phyloP scores from a whole-genome alignment of 805 yeast species.

The Pichia rugopelliculosa region DNA sequence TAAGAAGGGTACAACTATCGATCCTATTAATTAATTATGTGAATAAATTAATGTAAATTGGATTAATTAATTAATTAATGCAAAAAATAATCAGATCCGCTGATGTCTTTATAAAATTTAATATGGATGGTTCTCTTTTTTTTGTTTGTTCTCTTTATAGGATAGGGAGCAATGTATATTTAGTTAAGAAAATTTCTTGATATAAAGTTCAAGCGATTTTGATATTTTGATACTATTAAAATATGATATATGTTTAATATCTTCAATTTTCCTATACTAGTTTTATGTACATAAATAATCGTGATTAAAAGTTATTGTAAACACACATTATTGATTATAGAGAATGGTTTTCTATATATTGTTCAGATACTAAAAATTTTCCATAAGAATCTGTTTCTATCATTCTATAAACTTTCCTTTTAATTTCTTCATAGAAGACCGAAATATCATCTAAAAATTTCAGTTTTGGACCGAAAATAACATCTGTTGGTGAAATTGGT shows the following conservation, averaged over 20 bases:
- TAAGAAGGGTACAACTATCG: slow-evolving; percentile 85
- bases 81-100: background rate
- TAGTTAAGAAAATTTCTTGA: slow-evolving; percentile 6
- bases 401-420: slow-evolving; percentile 43
- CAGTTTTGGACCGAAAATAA: slow-evolving; percentile 29
- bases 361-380: slow-evolving; percentile 47
- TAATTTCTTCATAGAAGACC: slow-evolving; percentile 42
- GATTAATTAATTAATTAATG: background rate
- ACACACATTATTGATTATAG: background rate
- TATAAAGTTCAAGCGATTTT: background rate
- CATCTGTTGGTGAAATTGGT: slow-evolving; percentile 28
- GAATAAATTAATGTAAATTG: background rate
- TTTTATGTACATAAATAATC: too few relatives aligned
- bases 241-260: too few relatives aligned
- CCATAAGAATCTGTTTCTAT: slow-evolving; percentile 72
- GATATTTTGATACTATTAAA: background rate
- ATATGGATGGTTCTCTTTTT: background rate
- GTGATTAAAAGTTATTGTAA: background rate
- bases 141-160: slow-evolving; percentile 3
- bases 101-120: background rate
- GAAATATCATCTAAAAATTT: slow-evolving; percentile 31
- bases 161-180: slow-evolving; percentile 8
- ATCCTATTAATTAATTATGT: slow-evolving; percentile 49
- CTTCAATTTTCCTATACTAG: too few relatives aligned
- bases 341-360: slow-evolving; percentile 28